phyloP scores from a whole-genome alignment of 2,329 filamentous ascomycete species.

The Rutstroemia sp. region DNA sequence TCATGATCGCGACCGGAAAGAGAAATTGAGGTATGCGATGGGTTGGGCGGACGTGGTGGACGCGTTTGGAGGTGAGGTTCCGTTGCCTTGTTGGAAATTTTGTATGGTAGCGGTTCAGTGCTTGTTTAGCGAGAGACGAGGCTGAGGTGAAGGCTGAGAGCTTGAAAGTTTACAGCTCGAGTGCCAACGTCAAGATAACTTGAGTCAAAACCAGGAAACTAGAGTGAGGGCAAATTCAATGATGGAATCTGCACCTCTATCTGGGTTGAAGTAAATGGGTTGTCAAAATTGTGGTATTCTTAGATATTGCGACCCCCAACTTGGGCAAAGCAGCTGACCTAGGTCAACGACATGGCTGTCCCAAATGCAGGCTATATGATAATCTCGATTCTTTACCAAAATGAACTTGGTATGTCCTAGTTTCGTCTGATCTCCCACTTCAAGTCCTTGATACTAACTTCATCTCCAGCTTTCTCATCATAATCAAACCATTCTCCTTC shows the following conservation, averaged over 20 bases:
- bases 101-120: neutral
- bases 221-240: no score
- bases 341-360: neutral
- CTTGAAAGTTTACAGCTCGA: neutral
- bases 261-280: no score
- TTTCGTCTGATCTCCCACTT: conserved; percentile 66
- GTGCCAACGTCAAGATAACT: neutral
- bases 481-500: conserved; percentile 99
- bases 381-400: no score
- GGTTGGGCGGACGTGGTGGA: neutral
- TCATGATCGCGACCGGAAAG: conserved; percentile 28
- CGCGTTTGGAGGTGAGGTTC: neutral
- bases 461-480: conserved; percentile 85
- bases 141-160: neutral
- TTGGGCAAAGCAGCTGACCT: neutral
- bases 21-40: neutral
- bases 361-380: no score
- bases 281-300: no score
- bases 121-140: neutral
- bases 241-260: no score
- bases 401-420: conserved; percentile 10
- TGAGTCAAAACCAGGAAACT: no score
- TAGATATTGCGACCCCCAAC: no score
- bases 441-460: conserved; percentile 86
- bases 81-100: conserved; percentile 20